Conservation (phyloP, 805 yeast species). For the Danielia oregonensis region DNA sequence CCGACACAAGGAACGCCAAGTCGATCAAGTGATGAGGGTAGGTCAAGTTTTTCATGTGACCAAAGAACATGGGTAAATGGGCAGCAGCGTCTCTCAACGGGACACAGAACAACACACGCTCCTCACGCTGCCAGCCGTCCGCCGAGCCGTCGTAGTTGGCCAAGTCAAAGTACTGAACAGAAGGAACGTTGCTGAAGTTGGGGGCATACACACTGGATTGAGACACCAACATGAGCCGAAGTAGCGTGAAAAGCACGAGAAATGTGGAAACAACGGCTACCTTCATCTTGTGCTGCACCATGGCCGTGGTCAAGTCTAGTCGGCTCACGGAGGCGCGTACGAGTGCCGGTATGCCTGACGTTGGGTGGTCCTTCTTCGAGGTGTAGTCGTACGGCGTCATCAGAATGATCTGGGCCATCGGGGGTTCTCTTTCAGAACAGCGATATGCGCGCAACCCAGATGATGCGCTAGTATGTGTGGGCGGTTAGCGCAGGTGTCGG, state of each 20-base stretch:
- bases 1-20: conserved; percentile 80
- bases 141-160: conserved; percentile 58
- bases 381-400: conserved; percentile 19
- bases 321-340: conserved; percentile 2
- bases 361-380: conserved; percentile 5
- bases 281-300: conserved; percentile 13
- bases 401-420: conserved; percentile 13
- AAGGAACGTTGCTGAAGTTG: conserved; percentile 23
- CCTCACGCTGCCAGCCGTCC: conserved; percentile 76
- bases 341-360: conserved; percentile 3
- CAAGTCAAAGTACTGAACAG: conserved; percentile 71
- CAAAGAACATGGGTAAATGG: conserved; percentile 85
- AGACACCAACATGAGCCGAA: conserved; percentile 13
- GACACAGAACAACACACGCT: conserved; percentile 78
- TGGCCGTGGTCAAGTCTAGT: conserved; percentile 4
- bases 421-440: too few species aligned
- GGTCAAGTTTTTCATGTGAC: conserved; percentile 72
- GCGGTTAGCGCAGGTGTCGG: too few species aligned
- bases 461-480: too few species aligned
- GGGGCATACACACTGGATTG: conserved; percentile 27
- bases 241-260: conserved; percentile 6
- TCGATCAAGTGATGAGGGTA: conserved; percentile 88
- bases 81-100: conserved; percentile 91
- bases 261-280: conserved; percentile 7
- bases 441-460: too few species aligned